Base-by-base conservation (phyloP, 768 basidiomycete genomes). In the Serendipita sp. region DNA sequence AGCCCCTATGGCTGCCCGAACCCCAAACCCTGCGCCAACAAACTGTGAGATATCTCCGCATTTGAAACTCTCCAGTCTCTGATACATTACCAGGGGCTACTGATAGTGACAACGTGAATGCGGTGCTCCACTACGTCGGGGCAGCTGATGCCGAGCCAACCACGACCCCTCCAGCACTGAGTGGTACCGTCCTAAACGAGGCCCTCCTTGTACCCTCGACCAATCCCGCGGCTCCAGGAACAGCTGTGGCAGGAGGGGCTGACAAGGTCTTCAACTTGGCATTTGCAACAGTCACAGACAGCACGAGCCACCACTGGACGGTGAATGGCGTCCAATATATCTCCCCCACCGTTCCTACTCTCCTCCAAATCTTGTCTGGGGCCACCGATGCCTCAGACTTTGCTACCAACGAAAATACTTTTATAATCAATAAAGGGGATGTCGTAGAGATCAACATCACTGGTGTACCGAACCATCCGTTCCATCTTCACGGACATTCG, bases 351-450 rank as follows among this genome's bases (percentile, higher is more conserved):
- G n/a, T 45, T 2, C 63, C 63, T 7, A 63, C 63, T 15, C 63
- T 63, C 35, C 63, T 63, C 10, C 35, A 63, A 37, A 63, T 63
- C 24, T 24, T 63, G 60, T 34, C 56, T 3, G 65, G 56, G 16
- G 63, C 65, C 3, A 63, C 60, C 5, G 16, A 7, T 16, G 28
- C 18, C 16, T 13, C 15, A 8, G 65, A 65, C 65, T 65, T 65
- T 53, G 56, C 30, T 2, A 35, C 38, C n/a, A 65, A 35, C 44
- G 65, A 65, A 15, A 65, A 65, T 41, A 65, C 65, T 3, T n/a
- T 65, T n/a, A 62, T 65, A 34, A 34, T 65, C 8, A 32, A 54
- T 30, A 62, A 46, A n/a, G 54, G 56, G 15, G 44, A 65, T 37
- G 35, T 37, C 35, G 56, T 60, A 4, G 56, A 60, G 32, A 35